phyloP scores from a whole-genome alignment of 257 asterid genomes.

The Rhazya stricta region DNA sequence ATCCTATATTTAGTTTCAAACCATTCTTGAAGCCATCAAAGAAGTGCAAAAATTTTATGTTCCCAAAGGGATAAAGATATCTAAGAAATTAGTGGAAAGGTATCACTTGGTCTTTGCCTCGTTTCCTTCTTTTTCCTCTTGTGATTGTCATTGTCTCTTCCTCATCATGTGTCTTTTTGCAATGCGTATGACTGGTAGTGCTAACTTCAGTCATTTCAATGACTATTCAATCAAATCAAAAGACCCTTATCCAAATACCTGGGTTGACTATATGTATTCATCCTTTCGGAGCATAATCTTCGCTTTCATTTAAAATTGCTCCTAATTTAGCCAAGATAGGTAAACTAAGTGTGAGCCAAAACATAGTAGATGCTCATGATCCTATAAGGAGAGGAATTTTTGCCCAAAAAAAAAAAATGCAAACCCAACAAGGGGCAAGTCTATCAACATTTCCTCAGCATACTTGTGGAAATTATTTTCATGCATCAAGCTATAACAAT shows the following conservation, averaged over 20 bases:
- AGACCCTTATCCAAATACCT: not conserved
- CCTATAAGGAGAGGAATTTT: not conserved
- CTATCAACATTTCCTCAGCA: not conserved
- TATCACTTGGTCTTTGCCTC: not conserved
- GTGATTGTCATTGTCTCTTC: no score
- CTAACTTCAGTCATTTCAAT: not conserved
- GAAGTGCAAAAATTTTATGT: not conserved
- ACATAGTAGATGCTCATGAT: no score
- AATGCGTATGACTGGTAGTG: not conserved
- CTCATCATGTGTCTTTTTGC: not conserved
- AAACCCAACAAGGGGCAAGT: not conserved
- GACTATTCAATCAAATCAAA: not conserved
- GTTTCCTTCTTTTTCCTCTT: not conserved
- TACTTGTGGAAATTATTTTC: not conserved
- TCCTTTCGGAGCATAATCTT: no score
- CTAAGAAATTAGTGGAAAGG: not conserved
- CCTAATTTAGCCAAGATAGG: no score
- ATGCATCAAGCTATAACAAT: not conserved
- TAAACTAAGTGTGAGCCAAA: not conserved
- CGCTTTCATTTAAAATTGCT: not conserved
- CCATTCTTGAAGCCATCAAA: not conserved
- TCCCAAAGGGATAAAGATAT: not conserved
- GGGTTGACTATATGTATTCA: not conserved
- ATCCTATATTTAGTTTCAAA: not conserved
- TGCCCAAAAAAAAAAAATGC: no score